Evolutionary conservation across 1,284 basidiomycete genomes (phyloP), one percentile per base, ranked within the genome.

Genomic region (Rhodofomes roseus): DNA sequence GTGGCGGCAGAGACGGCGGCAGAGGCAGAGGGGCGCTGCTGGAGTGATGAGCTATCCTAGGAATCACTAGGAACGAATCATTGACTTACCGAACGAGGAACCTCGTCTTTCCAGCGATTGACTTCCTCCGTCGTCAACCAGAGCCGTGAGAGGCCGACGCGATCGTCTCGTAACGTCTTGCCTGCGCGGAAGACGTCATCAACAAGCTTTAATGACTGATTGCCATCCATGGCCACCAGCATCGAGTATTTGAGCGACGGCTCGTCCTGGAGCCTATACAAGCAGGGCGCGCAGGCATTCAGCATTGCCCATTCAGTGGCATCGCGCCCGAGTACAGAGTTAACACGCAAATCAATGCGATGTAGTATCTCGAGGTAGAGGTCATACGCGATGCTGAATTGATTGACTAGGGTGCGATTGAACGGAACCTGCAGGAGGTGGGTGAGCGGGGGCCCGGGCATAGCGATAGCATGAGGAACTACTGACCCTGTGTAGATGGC

Each of bases 171-270:
- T 1, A 56, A 51, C 9, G 63, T 36, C n/a, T 37, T 46, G n/a
- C 62, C 56, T 1, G 48, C 29, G 23, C 58, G 50, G 36, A 61
- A 59, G 6, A 25, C 29, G 20, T 58, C 52, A 52, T 64, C 61
- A 12, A 68, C 58, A 0, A 71, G 64, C 57, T 73, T 73, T 0
- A 74, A 61, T 0, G 72, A 76, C 20, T 67, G 63, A 44, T 75
- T 74, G 12, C 72, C 73, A 56, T 76, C 73, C 61, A 73, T 68
- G 1, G 67, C 55, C 1, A 59, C 61, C 0, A 73, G 60, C 1
- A 71, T 50, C 0, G 63, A 57, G 6, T 60, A 60, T 20, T 55
- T n/a, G 3, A 74, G 57, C 0, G 54, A 20, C 0, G 46, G 48
- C 54, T 74, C 72, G 12, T 66, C 65, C 9, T 67, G 60, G 4